These are phyloP conservation scores for Neoascochyta sp. DNA, from an alignment of 2,329 filamentous ascomycete genomes.

Conservation along the genomic window DNA sequence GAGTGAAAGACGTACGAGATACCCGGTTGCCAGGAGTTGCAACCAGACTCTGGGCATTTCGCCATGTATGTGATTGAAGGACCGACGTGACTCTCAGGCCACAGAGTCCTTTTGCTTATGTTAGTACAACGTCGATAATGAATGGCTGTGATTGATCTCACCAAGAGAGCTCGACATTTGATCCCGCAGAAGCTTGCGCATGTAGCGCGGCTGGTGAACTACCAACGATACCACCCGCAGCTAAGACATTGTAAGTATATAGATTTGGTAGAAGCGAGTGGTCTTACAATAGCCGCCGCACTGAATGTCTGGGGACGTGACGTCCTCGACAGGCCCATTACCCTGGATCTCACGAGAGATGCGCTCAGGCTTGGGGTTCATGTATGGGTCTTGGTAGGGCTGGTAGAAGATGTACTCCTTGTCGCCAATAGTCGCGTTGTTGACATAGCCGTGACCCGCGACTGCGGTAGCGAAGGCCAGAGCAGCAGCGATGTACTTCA, in stretches of 20 bases:
- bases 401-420: slow-evolving; percentile 35
- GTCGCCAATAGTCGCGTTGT: slow-evolving; percentile 33
- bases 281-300: slow-evolving; percentile 56
- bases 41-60: slow-evolving; percentile 52
- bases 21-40: slow-evolving; percentile 49
- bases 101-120: no score
- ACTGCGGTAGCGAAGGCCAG: slow-evolving; percentile 28
- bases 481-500: slow-evolving; percentile 32
- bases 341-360: slow-evolving; percentile 57
- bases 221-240: slow-evolving; percentile 49
- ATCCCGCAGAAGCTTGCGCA: slow-evolving; percentile 53
- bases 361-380: slow-evolving; percentile 42
- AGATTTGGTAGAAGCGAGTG: no score
- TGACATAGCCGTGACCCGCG: slow-evolving; percentile 36
- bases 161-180: slow-evolving; percentile 54
- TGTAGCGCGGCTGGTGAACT: slow-evolving; percentile 53
- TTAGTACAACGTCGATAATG: no score
- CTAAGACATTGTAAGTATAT: no score
- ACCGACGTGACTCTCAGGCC: slow-evolving; percentile 50
- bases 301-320: slow-evolving; percentile 53
- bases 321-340: slow-evolving; percentile 56
- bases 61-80: slow-evolving; percentile 60
- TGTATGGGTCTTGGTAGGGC: slow-evolving; percentile 36
- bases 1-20: slow-evolving; percentile 30
- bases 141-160: no score